Evolutionary conservation across 352 stramenopile genomes (phyloP), one percentile per base, ranked within the genome.

Genomic region (Aphanomyces euteiches): DNA sequence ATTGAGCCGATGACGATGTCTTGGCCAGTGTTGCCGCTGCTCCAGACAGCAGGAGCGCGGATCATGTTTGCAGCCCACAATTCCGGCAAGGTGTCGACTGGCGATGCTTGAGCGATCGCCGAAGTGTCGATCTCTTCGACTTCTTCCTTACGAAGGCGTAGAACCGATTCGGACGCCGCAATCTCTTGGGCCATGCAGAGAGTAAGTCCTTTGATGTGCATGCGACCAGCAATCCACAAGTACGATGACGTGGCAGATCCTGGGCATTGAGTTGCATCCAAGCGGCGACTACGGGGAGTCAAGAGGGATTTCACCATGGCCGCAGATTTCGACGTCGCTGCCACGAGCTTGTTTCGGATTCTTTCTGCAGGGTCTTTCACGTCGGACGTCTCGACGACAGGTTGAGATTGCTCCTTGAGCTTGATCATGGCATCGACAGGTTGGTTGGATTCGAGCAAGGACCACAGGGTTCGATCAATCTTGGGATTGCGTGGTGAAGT

Each of bases 1-100:
- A 90, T 91, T 19, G 77, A 77, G 10, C 82, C 84, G 8, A 91
- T 74, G 7, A 85, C 75, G 6, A 90, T 75, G 21, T 76, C 79
- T 37, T 81, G 69, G 4, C 84, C 84, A 7, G 69, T 85, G 54
- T 87, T 83, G 1, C 79, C 79, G 7, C 70, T 66, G n/a, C 73
- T 72, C 81, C 81, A 89, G 1, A 67, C 73, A 2, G 75, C 70
- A 5, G 80, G 56, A 21, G 77, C 78, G 8, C 77, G 67, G 21
- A 89, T 80, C 6, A 37, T 56, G 2, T 81, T 74, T 7, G 83
- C 56, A 3, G 73, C 68, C 81, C 81, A 89, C 47, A 39, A 59
- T 19, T 36, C n/a, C 7, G 48, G 36, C 4, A 43, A 15, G 7
- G 37, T 28, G 3, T 41, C 59, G 0, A 28, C n/a, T 17, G 19